Evolutionary conservation across 257 asterid genomes (phyloP), one percentile per base, ranked within the genome.

Genomic region (Solanum okadae): DNA sequence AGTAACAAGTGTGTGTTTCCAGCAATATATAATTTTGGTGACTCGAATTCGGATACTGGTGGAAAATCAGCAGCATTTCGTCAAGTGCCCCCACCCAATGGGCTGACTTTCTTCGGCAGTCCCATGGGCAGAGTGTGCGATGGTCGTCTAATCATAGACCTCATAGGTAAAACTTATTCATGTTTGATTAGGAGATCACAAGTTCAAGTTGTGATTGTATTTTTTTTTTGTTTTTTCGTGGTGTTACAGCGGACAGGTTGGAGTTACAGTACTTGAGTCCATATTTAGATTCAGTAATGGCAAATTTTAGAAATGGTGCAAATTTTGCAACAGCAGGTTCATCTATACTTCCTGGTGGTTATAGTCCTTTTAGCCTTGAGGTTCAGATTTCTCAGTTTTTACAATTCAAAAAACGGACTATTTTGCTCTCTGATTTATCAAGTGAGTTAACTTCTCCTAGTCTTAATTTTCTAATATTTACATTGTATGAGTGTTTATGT

Each of bases 241-340:
- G 31, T 63, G 71, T 63, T 72, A 79, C 89, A 82, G 92, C 92
- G 33, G 92, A 90, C 68, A 88, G 73, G 34, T 81, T 92, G 92
- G 85, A 82, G 5, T 81, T 89, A 18, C 91, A 90, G 31, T 86
- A 82, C 67, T 29, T 89, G 16, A 89, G 75, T 52, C 90, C 94
- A 2, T 92, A 92, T 63, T 83, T 92, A 27, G 92, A 92, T 35
- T 88, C 94, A 3, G 85, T 88, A 34, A 92, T 88, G 5, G 87
- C 94, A 40, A 70, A 87, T 89, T 91, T 89, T 86, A 70, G 89
- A 37, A 56, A 59, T 71, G 94, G 78, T 63, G 93, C 89, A 85
- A 90, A 92, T 86, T 92, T 90, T 52, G 94, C 92, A 23, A 87
- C 90, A 0, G 92, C 89, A 22, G 94, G 94, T 16, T 90, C 93